phyloP scores from a whole-genome alignment of 2,329 filamentous ascomycete genomes.

The Penicillium sp. region DNA sequence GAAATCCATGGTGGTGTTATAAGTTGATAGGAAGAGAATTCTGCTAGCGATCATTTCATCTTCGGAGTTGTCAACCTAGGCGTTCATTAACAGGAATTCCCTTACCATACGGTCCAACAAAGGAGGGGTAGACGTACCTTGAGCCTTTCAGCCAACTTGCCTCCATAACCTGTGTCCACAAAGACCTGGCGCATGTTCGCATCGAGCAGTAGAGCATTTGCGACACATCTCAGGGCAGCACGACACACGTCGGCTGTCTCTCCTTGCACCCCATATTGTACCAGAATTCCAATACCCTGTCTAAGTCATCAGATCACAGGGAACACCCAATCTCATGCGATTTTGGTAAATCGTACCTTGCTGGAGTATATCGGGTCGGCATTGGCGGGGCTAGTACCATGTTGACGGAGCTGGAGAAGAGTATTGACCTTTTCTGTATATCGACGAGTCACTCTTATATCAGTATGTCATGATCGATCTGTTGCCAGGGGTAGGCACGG shows the following conservation, averaged over 20 bases:
- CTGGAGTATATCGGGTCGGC: conserved; percentile 83
- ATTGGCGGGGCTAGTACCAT: conserved; percentile 69
- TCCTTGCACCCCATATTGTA: conserved; percentile 71
- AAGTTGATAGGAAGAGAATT: conserved; percentile 77
- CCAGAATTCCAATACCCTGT: conserved; percentile 73
- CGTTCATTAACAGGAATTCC: neutral
- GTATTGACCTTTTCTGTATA: conserved; percentile 38
- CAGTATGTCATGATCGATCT: neutral
- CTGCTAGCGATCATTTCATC: conserved; percentile 84
- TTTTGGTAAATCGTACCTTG: conserved; percentile 53
- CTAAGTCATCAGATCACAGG: conserved; percentile 7
- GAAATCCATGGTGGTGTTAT: conserved; percentile 70
- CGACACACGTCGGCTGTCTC: conserved; percentile 63
- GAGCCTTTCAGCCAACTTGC: conserved; percentile 68
- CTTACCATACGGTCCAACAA: neutral
- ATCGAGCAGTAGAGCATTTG: conserved; percentile 77
- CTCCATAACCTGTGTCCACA: conserved; percentile 67
- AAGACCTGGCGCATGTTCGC: conserved; percentile 69
- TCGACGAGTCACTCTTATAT: neutral
- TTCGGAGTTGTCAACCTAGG: conserved; percentile 67
- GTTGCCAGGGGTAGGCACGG: neutral
- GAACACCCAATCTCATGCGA: neutral
- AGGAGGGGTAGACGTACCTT: conserved; percentile 44
- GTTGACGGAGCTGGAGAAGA: conserved; percentile 69
- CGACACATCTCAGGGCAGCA: conserved; percentile 77